Base-by-base conservation (phyloP, 352 stramenopile genomes). In the Globisporangium cystogenes region DNA sequence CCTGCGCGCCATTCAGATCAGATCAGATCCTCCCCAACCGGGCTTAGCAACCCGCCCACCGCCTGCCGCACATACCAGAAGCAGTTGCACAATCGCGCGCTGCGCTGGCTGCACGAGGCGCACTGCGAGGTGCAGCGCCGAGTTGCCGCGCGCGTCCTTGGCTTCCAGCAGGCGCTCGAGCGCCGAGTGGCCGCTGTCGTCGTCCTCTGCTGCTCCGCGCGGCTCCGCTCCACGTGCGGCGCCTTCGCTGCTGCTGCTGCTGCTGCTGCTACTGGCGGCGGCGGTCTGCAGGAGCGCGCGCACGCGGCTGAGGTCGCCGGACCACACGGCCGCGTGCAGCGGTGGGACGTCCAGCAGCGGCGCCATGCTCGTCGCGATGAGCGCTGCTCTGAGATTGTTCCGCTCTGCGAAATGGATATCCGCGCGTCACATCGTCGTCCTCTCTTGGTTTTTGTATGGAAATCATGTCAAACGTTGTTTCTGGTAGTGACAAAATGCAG, bases 281-380 rank as follows among this genome's bases (percentile, higher is more conserved):
- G 56, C 42, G 1, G 53, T 44, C 33, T 71, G 44, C 1, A 93
- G 61, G 0, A 90, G 26, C 20, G 37, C 27, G 6, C 63, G 57
- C 15, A 83, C 55, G 23, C 55, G 57, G 23, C 60, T 59, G 18
- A 74, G 42, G 53, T 86, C 70, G 39, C 82, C 82, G 35, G 86
- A 77, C 82, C 81, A 90, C 14, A 89, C 59, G 7, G 78, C 78
- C n/a, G 75, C 74, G 48, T 90, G 80, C 41, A 88, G 72, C 49
- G 64, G 65, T 20, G 70, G 68, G 31, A 44, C 49, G 27, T 54
- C 45, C 6, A 40, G 36, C 39, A 29, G 26, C 40, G 43, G 23
- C 18, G 36, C 11, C 36, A 35, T 39, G n/a, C 33, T 11, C 12
- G 18, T 1, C 26, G 8, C 14, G 31, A n/a, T n/a, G n/a, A n/a